phyloP scores from a whole-genome alignment of 805 yeast species.

The Starmerella stellata region DNA sequence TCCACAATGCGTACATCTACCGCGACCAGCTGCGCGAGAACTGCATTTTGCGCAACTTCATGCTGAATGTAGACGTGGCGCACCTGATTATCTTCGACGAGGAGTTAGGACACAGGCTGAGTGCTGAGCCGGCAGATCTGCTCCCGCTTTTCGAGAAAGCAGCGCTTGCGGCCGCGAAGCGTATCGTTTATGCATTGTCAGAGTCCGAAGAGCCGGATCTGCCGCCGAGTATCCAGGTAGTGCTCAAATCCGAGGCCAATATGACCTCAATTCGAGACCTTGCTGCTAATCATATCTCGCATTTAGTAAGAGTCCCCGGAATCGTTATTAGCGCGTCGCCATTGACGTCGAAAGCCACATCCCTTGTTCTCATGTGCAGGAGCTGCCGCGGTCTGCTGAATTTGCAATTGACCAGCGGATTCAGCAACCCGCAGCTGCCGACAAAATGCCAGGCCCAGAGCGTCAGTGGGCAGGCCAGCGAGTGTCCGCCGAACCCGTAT shows the following conservation, averaged over 20 bases:
- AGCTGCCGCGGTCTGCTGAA: conserved; percentile 66
- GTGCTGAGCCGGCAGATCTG: conserved; percentile 76
- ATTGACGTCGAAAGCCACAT: conserved; percentile 69
- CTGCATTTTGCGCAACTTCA: conserved; percentile 55
- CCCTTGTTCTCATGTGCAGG: conserved; percentile 69
- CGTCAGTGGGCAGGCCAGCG: conserved; percentile 29
- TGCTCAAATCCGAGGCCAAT: conserved; percentile 53
- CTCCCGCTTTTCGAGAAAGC: conserved; percentile 64
- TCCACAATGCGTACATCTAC: conserved; percentile 66
- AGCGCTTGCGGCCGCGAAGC: conserved; percentile 48
- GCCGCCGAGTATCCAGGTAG: conserved; percentile 61
- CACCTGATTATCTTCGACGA: conserved; percentile 79
- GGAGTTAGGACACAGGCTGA: conserved; percentile 63
- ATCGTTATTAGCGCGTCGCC: conserved; percentile 84
- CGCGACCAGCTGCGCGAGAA: conserved; percentile 78
- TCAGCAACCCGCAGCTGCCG: conserved; percentile 55
- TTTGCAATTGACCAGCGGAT: conserved; percentile 43
- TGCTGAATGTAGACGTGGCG: conserved; percentile 56
- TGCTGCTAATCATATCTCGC: conserved; percentile 73
- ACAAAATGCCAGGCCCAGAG: conserved; percentile 43
- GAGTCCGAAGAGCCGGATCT: conserved; percentile 4
- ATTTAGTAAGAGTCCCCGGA: conserved; percentile 80
- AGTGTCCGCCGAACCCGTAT: conserved; percentile 85
- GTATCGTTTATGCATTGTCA: conserved; percentile 27
- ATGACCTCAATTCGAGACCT: conserved; percentile 60